These are phyloP conservation scores for Fusarium sororula DNA, from an alignment of 2,329 filamentous ascomycete genomes.

Conservation along the genomic window DNA sequence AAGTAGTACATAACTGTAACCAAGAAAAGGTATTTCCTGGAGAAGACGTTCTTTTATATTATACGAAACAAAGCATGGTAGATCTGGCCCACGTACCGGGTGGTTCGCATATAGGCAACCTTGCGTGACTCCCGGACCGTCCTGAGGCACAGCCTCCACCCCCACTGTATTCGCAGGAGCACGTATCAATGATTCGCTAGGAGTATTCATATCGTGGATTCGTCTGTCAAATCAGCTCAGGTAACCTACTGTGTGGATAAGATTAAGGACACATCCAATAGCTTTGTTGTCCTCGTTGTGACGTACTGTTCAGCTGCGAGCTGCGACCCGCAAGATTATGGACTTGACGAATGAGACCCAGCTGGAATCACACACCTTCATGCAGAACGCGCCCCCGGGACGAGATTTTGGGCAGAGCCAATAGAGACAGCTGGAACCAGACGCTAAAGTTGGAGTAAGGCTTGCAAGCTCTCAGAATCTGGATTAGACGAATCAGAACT, in stretches of 20 bases:
- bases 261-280: not conserved
- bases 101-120: too few relatives aligned
- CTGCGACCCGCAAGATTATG: not conserved
- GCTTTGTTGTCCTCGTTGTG: accelerated
- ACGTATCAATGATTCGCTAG: too few relatives aligned
- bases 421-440: too few relatives aligned
- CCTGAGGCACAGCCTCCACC: too few relatives aligned
- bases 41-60: too few relatives aligned
- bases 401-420: accelerated
- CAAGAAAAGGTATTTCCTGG: too few relatives aligned
- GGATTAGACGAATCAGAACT: not conserved
- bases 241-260: accelerated
- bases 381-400: accelerated
- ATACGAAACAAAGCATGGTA: too few relatives aligned
- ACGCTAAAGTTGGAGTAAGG: too few relatives aligned
- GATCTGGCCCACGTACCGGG: too few relatives aligned
- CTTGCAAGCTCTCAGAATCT: not conserved
- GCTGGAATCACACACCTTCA: accelerated
- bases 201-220: not conserved
- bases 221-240: accelerated
- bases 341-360: not conserved
- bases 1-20: too few relatives aligned
- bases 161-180: too few relatives aligned
- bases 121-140: too few relatives aligned
- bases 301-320: not conserved